phyloP scores from a whole-genome alignment of 2,329 filamentous ascomycete species.

The Bertia moriformis region DNA sequence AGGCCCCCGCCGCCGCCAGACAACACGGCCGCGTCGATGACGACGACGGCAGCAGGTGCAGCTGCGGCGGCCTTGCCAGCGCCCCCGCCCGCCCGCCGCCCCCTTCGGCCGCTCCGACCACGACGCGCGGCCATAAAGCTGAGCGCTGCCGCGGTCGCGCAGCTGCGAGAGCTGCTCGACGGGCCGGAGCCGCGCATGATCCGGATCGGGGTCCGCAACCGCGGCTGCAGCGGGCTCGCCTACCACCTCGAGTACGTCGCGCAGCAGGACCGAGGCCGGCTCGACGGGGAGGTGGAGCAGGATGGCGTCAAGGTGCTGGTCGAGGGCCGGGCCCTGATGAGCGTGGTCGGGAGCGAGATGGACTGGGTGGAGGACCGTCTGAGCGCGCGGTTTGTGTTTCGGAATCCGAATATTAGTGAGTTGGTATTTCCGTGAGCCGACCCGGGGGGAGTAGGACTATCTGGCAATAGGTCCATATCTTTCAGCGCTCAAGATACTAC shows the following conservation, averaged over 20 bases:
- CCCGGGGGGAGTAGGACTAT: too few species aligned
- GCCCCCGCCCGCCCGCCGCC: too few species aligned
- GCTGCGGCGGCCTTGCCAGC: too few species aligned
- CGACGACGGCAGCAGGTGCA: too few species aligned
- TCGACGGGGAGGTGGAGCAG: constrained; percentile 88
- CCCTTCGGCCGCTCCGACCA: constrained; percentile 47
- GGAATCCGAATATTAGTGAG: constrained; percentile 96
- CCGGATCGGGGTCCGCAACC: constrained; percentile 82
- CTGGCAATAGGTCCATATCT: constrained; percentile 17
- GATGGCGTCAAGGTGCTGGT: constrained; percentile 92
- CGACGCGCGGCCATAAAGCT: constrained; percentile 86
- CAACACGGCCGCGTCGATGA: too few species aligned
- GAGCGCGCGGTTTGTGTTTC: constrained; percentile 81
- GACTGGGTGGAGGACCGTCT: constrained; percentile 96
- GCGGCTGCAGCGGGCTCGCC: constrained; percentile 82
- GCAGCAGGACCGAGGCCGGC: constrained; percentile 62
- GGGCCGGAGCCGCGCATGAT: constrained; percentile 86
- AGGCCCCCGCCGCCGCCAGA: too few species aligned
- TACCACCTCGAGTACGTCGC: constrained; percentile 88
- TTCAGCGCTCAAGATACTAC: not conserved
- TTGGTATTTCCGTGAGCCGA: constrained; percentile 12
- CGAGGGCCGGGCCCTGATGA: constrained; percentile 92
- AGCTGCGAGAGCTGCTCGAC: constrained; percentile 63
- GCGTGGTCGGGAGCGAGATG: constrained; percentile 98
- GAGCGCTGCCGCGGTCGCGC: constrained; percentile 64